Evolutionary conservation across 1,139 yeast genomes (phyloP), one percentile per base, ranked within the genome.

Genomic region (Suhomyces bokatorum): DNA sequence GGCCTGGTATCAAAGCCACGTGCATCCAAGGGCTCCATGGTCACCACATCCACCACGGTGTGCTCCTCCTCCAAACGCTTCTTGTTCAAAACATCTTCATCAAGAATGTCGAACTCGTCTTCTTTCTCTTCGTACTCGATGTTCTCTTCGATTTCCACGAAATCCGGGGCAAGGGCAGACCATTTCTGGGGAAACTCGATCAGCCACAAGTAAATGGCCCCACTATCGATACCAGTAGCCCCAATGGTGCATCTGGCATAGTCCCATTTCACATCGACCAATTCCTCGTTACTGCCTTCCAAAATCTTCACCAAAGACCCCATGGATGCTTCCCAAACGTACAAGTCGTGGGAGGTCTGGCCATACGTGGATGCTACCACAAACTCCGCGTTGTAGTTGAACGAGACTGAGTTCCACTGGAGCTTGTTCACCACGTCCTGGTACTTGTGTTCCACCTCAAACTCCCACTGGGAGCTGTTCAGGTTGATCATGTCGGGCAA

Each of bases 81-180:
- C 55, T 81, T 80, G 51, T 77, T 78, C 50, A 82, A 70, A 41
- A 77, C 85, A 32, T 75, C 79, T 46, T 83, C 87, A 49, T 83
- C 91, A 5, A 81, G 77, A 30, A 87, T 78, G 62, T 91, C 99
- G 63, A 91, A 91, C 63, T 91, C 99, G 62, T 90, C 96, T 62
- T 91, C 99, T 47, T 78, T 78, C 58, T 91, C 99, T 51, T 82
- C 81, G 63, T 91, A 91, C 49, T 87, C 90, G 12, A 89, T 85
- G 58, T 90, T 91, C 58, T 91, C 97, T 60, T 91, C 97, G 35
- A 91, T 83, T 62, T 91, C 98, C 43, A 87, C 96, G 61, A 93
- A 91, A 63, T 93, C 99, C 0, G 98, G 98, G 0, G 98, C 98
- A 54, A 91, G 72, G 0, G 97, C 96, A 63, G 96, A 86, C 99